Evolutionary conservation across 768 basidiomycete species (phyloP).

Genomic region (Leucocoprinus sp.): DNA sequence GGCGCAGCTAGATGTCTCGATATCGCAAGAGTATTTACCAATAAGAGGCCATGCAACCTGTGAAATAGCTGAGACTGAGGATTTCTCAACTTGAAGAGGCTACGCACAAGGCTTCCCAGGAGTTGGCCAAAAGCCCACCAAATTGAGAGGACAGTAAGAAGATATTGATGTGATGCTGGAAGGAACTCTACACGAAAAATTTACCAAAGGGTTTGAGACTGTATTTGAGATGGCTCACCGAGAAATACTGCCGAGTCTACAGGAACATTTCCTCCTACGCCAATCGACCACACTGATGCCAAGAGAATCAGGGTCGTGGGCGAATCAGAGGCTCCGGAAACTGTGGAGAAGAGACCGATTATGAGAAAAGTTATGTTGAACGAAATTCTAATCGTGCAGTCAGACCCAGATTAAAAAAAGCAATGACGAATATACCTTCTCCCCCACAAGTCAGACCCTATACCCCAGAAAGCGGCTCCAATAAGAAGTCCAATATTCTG

Average conservation of each 20-base stretch:
- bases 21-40: slow-evolving; percentile 53
- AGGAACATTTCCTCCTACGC: slow-evolving; percentile 61
- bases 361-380: slow-evolving; percentile 68
- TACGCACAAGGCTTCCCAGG: slow-evolving; percentile 37
- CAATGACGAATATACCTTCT: slow-evolving; percentile 34
- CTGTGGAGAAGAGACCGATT: slow-evolving; percentile 53
- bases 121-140: slow-evolving; percentile 81
- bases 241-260: slow-evolving; percentile 74
- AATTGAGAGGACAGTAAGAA: slow-evolving; percentile 65
- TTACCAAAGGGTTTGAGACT: background rate
- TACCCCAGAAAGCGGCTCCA: slow-evolving; percentile 62
- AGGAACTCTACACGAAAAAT: slow-evolving; percentile 44
- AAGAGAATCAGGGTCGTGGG: slow-evolving; percentile 41
- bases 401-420: slow-evolving; percentile 2
- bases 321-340: slow-evolving; percentile 53
- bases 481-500: slow-evolving; percentile 67
- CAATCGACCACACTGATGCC: slow-evolving; percentile 51
- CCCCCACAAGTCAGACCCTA: slow-evolving; percentile 66
- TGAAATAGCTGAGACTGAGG: too few species aligned
- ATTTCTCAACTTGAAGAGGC: background rate
- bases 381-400: slow-evolving; percentile 34
- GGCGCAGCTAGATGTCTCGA: slow-evolving; percentile 28
- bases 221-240: slow-evolving; percentile 26
- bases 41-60: slow-evolving; percentile 73
- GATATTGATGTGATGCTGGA: slow-evolving; percentile 65